phyloP scores from a whole-genome alignment of 305 asterid species.

The Fraxinus latifolia region DNA sequence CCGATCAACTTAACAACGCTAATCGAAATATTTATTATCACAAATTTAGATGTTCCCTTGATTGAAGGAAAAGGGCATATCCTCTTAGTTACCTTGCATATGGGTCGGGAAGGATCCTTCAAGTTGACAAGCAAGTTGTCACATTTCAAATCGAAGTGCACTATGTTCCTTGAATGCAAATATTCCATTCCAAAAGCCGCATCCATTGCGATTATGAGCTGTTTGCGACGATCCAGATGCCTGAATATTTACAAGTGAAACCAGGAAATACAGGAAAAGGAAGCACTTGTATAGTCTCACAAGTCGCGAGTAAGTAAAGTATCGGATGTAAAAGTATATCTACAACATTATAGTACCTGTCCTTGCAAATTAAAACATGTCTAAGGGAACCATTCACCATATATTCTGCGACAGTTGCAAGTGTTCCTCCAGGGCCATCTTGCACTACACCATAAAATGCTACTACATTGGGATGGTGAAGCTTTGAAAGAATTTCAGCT shows the following conservation, averaged over 20 bases:
- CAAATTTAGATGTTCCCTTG: background rate
- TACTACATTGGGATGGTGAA: slow-evolving; percentile 93
- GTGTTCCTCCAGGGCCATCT: slow-evolving; percentile 94
- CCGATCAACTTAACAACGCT: background rate
- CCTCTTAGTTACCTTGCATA: slow-evolving; percentile 64
- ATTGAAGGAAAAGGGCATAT: slow-evolving; percentile 1
- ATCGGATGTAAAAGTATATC: background rate
- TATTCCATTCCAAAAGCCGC: slow-evolving; percentile 97
- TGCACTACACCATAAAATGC: slow-evolving; percentile 94
- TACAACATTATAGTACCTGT: slow-evolving; percentile 44
- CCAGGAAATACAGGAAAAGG: background rate
- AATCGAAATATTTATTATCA: slow-evolving; percentile 12
- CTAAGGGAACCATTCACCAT: slow-evolving; percentile 93
- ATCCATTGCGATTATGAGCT: slow-evolving; percentile 84
- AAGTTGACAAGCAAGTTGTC: slow-evolving; percentile 90
- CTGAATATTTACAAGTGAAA: slow-evolving; percentile 37
- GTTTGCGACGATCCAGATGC: slow-evolving; percentile 90
- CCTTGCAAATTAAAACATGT: slow-evolving; percentile 72
- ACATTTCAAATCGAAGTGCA: slow-evolving; percentile 85
- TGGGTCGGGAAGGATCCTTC: slow-evolving; percentile 87
- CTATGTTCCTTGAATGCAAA: slow-evolving; percentile 82
- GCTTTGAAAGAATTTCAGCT: slow-evolving; percentile 86
- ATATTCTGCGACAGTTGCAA: slow-evolving; percentile 83
- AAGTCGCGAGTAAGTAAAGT: background rate
- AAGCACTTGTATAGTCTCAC: background rate